phyloP scores from a whole-genome alignment of 768 basidiomycete species.

The Boletellus emodensis region DNA sequence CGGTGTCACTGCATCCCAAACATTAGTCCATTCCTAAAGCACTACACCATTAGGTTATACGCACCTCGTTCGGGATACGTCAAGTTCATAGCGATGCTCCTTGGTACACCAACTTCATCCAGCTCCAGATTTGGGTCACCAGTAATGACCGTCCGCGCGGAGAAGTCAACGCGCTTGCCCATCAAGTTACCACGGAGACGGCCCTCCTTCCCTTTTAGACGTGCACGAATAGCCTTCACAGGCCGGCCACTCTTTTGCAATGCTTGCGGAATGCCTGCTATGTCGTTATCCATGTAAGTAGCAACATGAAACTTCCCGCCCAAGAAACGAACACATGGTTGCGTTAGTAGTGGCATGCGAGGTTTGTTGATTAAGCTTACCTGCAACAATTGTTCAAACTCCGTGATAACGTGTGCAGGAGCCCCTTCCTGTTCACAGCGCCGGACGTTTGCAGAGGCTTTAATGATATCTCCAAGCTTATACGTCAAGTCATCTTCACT shows the following conservation, averaged over 20 bases:
- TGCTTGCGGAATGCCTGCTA: constrained; percentile 96
- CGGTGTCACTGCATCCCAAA: constrained; percentile 68
- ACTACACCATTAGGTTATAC: constrained; percentile 13
- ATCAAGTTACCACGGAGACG: constrained; percentile 96
- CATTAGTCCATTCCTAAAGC: constrained; percentile 2
- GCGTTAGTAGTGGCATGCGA: not conserved
- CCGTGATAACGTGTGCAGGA: constrained; percentile 90
- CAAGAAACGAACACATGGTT: not conserved
- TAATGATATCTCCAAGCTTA: constrained; percentile 95
- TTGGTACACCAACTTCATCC: constrained; percentile 96
- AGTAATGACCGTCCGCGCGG: constrained; percentile 97
- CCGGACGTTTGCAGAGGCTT: constrained; percentile 88
- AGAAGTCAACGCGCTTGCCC: constrained; percentile 99
- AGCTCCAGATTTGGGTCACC: constrained; percentile 96
- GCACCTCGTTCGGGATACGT: constrained; percentile 95
- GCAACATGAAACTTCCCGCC: constrained; percentile 86
- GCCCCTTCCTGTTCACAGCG: constrained; percentile 95
- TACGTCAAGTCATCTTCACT: constrained; percentile 99
- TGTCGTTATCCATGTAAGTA: constrained; percentile 99
- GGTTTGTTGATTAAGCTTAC: constrained; percentile 37
- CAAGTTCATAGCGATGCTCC: constrained; percentile 93
- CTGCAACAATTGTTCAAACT: constrained; percentile 95
- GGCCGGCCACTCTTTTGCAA: constrained; percentile 96
- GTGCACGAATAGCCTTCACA: constrained; percentile 96
- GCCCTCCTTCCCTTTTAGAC: constrained; percentile 98